phyloP scores from a whole-genome alignment of 306 rosid genomes.

The Fagus crenata region DNA sequence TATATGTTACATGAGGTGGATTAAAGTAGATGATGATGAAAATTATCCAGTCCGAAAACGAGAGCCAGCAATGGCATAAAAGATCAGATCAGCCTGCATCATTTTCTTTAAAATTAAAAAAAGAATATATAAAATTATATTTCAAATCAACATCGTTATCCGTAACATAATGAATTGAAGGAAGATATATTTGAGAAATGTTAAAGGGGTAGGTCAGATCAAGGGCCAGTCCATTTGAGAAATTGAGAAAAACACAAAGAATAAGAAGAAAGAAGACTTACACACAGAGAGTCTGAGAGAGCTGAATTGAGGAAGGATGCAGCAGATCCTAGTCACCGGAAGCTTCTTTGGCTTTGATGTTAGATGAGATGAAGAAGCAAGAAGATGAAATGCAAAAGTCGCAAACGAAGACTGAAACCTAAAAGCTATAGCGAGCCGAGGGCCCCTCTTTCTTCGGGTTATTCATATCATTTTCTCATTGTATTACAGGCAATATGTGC shows the following conservation, averaged over 20 bases:
- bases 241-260: neutral
- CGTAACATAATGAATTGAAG: neutral
- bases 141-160: neutral
- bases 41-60: neutral
- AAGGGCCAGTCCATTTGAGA: neutral
- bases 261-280: neutral
- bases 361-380: neutral
- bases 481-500: slow-evolving; percentile 5
- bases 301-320: neutral
- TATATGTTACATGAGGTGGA: slow-evolving; percentile 2
- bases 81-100: slow-evolving; percentile 5
- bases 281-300: neutral
- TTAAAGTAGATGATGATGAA: neutral
- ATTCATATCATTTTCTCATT: neutral
- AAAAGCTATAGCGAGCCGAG: neutral
- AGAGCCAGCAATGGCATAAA: slow-evolving; percentile 4
- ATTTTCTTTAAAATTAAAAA: neutral
- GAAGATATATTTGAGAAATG: neutral
- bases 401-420: neutral
- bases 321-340: neutral
- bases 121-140: neutral
- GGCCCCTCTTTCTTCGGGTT: slow-evolving; percentile 1
- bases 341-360: neutral
- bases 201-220: slow-evolving; percentile 4
- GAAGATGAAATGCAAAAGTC: slow-evolving; percentile 2